Conservation (phyloP, 164 flowering plant species). For the Warburgia ugandensis region DNA sequence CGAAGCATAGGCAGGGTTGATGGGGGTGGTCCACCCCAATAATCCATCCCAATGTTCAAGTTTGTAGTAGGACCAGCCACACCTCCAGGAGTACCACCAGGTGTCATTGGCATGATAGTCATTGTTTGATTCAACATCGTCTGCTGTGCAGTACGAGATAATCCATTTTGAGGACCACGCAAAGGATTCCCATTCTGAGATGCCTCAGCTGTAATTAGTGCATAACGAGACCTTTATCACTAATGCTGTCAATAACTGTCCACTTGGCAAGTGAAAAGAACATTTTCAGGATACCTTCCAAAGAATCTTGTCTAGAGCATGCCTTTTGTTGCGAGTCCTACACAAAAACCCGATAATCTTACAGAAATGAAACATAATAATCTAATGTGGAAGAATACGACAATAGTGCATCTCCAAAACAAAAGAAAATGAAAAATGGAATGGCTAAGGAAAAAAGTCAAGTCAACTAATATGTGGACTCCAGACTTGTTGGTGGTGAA, state of each 20-base stretch:
- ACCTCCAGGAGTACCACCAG: slow-evolving; percentile 48
- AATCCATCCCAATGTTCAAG: slow-evolving; percentile 96
- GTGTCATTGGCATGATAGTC: slow-evolving; percentile 46
- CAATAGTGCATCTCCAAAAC: too few relatives aligned
- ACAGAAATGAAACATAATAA: too few relatives aligned
- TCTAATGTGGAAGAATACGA: too few relatives aligned
- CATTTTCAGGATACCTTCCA: slow-evolving; percentile 40
- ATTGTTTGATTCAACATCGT: slow-evolving; percentile 43
- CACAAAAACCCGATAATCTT: too few relatives aligned
- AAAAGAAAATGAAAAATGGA: too few relatives aligned
- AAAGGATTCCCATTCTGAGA: slow-evolving; percentile 56
- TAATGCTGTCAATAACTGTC: neutral
- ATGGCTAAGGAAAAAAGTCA: too few relatives aligned
- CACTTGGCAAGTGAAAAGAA: neutral
- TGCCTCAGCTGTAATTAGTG: slow-evolving; percentile 42
- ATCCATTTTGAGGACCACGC: slow-evolving; percentile 35
- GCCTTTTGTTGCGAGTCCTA: slow-evolving; percentile 76
- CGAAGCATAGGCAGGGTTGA: slow-evolving; percentile 49
- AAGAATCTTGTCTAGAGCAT: slow-evolving; percentile 46
- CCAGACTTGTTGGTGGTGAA: too few relatives aligned
- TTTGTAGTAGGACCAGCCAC: slow-evolving; percentile 85
- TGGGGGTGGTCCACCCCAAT: slow-evolving; percentile 70
- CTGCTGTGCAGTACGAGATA: slow-evolving; percentile 31
- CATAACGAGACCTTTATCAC: neutral
- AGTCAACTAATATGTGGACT: too few relatives aligned